Conservation (phyloP, 176 grass and related monocot species). For the Dactylis glomerata region DNA sequence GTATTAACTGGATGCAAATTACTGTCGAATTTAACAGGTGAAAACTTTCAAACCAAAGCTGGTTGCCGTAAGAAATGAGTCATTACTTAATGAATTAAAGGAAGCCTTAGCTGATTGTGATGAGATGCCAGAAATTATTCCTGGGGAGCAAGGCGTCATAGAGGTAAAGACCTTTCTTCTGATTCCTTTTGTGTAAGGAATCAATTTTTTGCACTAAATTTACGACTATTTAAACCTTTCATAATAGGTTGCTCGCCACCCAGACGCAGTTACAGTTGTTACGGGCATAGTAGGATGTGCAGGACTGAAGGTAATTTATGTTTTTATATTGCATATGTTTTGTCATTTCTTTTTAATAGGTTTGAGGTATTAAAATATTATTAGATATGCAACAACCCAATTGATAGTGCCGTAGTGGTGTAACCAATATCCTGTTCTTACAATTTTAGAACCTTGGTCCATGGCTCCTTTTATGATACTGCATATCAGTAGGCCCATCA, state of each 20-base stretch:
- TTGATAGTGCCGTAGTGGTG: slow-evolving; percentile 4
- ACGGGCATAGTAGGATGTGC: slow-evolving; percentile 99
- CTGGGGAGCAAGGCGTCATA: slow-evolving; percentile 88
- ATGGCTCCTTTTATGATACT: slow-evolving; percentile 19
- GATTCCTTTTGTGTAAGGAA: neutral
- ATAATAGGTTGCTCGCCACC: slow-evolving; percentile 82
- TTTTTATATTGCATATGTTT: slow-evolving; percentile 11
- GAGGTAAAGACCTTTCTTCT: slow-evolving; percentile 52
- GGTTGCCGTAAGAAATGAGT: slow-evolving; percentile 81
- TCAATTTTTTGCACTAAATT: neutral
- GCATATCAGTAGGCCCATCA: slow-evolving; percentile 10
- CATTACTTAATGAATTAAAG: slow-evolving; percentile 74
- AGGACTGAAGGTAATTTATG: slow-evolving; percentile 78
- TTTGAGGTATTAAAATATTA: neutral
- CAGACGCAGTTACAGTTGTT: slow-evolving; percentile 86
- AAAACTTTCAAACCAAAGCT: slow-evolving; percentile 91
- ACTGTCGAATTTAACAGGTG: slow-evolving; percentile 46
- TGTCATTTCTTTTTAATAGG: neutral
- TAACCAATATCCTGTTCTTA: slow-evolving; percentile 28
- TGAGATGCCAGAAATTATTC: slow-evolving; percentile 93
- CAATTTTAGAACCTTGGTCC: slow-evolving; percentile 26
- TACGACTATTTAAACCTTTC: neutral
- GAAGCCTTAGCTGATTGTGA: slow-evolving; percentile 94
- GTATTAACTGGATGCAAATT: slow-evolving; percentile 20
- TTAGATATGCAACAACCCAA: neutral